Evolutionary conservation across 768 basidiomycete species (phyloP), one percentile per base, ranked within the genome.

Genomic region (Mycena galericulata): DNA sequence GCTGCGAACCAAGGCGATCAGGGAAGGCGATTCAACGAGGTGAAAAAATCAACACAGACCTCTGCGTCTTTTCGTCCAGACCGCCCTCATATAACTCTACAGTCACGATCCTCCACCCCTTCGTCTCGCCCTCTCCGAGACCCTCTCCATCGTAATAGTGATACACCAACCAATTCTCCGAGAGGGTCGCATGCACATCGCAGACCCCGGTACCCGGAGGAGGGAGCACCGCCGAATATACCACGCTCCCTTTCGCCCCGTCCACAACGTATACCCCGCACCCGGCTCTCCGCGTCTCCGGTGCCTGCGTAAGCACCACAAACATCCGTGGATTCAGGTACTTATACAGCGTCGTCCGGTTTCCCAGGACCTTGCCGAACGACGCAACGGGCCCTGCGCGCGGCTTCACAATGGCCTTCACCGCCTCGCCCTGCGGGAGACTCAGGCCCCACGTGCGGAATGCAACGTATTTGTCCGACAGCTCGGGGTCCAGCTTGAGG

Each of bases 111-210:
- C 89, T 84, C 75, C 91, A 88, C 0, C 93, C 90, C 74, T 92
- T 93, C 3, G 89, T 79, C 74, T 84, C 78, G 2, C 81, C 86
- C 5, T 77, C 72, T 26, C 84, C 84, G 38, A 75, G 79, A 46
- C 80, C 78, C 24, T 88, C 85, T 15, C 83, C 86, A 57, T 94
- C 91, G 75, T 90, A 95, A 75, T 94, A 97, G 64, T 92, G 85
- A 79, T 96, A 97, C 10, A 96, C 92, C 47, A 99, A 77, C 96
- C 97, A 98, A 76, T 99, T 98, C 80, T 98, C 97, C 26, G 87
- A 85, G 60, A 99, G 81, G 3, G 83, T 79, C 22, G 89, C 88
- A 71, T 92, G 87, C 20, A 97, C 81, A 70, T 92, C 87, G 77
- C 94, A 94, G 8, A 74, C 80, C 38, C 75, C 68, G 63, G 27